These are phyloP conservation scores for Pseudomicrostroma phylloplanum DNA, from an alignment of 1,284 basidiomycete species.

Conservation along the genomic window DNA sequence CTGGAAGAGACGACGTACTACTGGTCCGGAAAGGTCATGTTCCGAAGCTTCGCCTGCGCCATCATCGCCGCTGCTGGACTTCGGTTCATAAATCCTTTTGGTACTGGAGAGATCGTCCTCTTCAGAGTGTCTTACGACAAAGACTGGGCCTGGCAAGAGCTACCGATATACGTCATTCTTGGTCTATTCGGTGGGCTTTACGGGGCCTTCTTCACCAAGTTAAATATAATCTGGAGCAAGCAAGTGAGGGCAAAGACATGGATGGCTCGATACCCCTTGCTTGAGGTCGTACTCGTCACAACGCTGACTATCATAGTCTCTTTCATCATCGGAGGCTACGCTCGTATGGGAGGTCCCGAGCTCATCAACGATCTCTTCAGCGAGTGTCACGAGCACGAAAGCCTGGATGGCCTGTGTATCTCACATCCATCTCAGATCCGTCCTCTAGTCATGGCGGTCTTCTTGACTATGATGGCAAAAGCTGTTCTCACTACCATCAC, in stretches of 20 bases:
- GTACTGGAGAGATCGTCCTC: constrained; percentile 55
- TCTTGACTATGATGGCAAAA: constrained; percentile 56
- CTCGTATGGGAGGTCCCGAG: constrained; percentile 89
- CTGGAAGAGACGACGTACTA: constrained; percentile 53
- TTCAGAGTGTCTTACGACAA: constrained; percentile 83
- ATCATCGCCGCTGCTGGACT: constrained; percentile 46
- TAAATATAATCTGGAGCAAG: constrained; percentile 71
- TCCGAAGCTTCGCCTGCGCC: constrained; percentile 44
- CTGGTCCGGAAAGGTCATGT: constrained; percentile 52
- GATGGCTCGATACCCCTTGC: constrained; percentile 62
- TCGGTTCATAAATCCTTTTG: constrained; percentile 82
- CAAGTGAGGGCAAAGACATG: constrained; percentile 41
- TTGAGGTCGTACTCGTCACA: constrained; percentile 75
- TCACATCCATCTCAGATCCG: constrained; percentile 62
- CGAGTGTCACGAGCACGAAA: constrained; percentile 57
- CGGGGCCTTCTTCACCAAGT: constrained; percentile 84
- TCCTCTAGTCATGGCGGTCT: constrained; percentile 64
- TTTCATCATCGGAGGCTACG: constrained; percentile 76
- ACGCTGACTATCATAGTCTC: constrained; percentile 57
- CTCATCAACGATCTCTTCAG: constrained; percentile 60
- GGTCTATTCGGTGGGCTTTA: constrained; percentile 72
- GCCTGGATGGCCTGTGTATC: constrained; percentile 65
- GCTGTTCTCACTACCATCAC: constrained; percentile 80
- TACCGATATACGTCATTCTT: constrained; percentile 70
- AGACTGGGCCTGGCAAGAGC: constrained; percentile 82